Base-by-base conservation (phyloP, 202 grass and related monocot genomes). In the Panicum virgatum region DNA sequence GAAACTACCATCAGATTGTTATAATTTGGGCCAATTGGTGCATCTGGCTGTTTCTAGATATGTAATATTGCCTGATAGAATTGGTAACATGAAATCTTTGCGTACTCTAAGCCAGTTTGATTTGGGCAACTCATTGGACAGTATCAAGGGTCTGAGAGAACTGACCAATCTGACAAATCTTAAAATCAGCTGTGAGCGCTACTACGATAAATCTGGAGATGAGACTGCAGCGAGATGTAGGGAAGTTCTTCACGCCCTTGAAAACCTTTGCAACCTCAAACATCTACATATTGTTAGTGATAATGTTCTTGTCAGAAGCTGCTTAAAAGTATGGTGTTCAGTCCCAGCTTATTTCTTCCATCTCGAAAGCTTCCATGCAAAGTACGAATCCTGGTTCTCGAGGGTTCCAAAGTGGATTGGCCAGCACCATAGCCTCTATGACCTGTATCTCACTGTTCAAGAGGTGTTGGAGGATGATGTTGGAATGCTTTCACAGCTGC, bases 201-300 rank as follows among this genome's bases (percentile, higher is more conserved):
- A 32, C 32, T 34, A 34, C 32, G 4, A 4, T 34, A 34, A 34
- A 34, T 34, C 32, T 5, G 1, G 2, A 9, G 1, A 5, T 23
- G 6, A 30, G 4, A 3, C 0, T 2, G 12, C 5, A 7, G 9
- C 3, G 6, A 38, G 2, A 14, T 6, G 34, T 5, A 27, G 12
- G 62, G 77, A 56, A 56, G 20, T 42, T 20, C 4, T 80, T 13
- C 14, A 0, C 1, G 5, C 34, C 10, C 4, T 73, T 22, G 30
- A 54, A 32, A 79, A 66, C 1, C 46, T 79, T 18, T 25, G 76
- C 76, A 78, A 11, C 26, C 60, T 78, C 30, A 78, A 9, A 65
- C 23, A 12, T 43, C 75, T 78, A 26, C 6, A 42, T 34, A 34
- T 34, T 34, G 0, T 1, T 7, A 0, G 2, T 43, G 0, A 8